Evolutionary conservation across 176 grass and related monocot species (phyloP), one percentile per base, ranked within the genome.

Genomic region (Carex myosuroides): DNA sequence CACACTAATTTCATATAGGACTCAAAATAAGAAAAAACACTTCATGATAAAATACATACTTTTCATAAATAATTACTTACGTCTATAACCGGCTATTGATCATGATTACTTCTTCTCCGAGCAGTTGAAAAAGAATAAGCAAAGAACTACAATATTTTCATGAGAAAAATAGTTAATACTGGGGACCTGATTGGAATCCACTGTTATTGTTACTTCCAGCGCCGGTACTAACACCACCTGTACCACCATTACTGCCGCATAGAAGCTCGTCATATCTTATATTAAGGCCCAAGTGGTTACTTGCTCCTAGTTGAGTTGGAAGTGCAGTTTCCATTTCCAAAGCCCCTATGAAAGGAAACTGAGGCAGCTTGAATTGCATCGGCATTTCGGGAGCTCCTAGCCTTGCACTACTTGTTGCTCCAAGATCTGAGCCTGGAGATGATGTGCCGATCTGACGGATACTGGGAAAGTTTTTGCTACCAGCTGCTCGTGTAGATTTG

Each of bases 251-350:
- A 17, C 73, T 56, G 24, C 73, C 73, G 11, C 13, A 77, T 67
- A 83, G 37, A 53, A 62, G 42, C 80, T 68, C 39, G 8, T 65
- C 80, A 9, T 83, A 65, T 65, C 80, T 83, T 64, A 42, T 68
- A 68, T 83, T 67, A 53, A 83, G 80, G 68, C 63, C 46, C 60
- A 83, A 83, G 35, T 66, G 42, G 48, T 48, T 66, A 83, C 8
- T 83, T 50, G 2, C 58, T 26, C 13, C 42, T 39, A 68, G 32
- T 62, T 81, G 58, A 35, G 30, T 81, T 29, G 62, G 37, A 83
- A 67, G n/a, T 30, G 50, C 22, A 50, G 39, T 83, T 21, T 46
- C 79, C 8, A 63, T 83, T 21, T 64, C 79, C 8, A 63, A 14
- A 13, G 58, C 56, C 20, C 30, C 58, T 41, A 64, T 46, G 48